A percentile compares a stretch with the other conserved stretches of the same genome.
Evolutionary conservation across 225 moss, liverwort and hornwort species (phyloP).

Genomic region (Pleurozium schreberi): DNA sequence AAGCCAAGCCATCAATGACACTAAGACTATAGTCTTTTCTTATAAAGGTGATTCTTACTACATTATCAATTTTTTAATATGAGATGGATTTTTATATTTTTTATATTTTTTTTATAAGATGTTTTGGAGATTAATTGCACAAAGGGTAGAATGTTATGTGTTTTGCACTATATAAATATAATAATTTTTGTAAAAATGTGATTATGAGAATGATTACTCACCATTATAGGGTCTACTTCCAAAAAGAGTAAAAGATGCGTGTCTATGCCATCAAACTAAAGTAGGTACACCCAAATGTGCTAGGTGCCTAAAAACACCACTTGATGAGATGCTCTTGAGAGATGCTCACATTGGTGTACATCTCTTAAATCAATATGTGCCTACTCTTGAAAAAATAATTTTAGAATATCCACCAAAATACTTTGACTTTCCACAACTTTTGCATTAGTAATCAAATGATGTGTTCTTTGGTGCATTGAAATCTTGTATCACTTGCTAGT

Average conservation of each 20-base stretch:
- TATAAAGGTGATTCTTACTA: background rate
- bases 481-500: background rate
- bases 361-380: background rate
- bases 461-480: background rate
- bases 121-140: background rate
- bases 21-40: background rate
- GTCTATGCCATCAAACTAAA: background rate
- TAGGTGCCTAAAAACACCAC: fast-evolving
- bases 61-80: background rate
- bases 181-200: background rate
- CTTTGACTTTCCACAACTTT: background rate
- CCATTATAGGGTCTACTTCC: too few relatives aligned
- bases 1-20: background rate
- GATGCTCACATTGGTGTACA: background rate
- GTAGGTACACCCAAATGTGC: fast-evolving
- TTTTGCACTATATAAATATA: background rate
- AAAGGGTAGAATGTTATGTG: background rate
- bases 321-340: background rate
- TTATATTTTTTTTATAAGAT: background rate
- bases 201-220: background rate
- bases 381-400: fast-evolving
- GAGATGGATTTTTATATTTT: background rate
- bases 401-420: background rate
- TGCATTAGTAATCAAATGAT: background rate
- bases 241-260: background rate